A percentile compares a stretch with the other conserved stretches of the same genome.
These are phyloP conservation scores for Fusarium phyllophilum DNA, from an alignment of 2,329 filamentous ascomycete genomes.

Conservation along the genomic window DNA sequence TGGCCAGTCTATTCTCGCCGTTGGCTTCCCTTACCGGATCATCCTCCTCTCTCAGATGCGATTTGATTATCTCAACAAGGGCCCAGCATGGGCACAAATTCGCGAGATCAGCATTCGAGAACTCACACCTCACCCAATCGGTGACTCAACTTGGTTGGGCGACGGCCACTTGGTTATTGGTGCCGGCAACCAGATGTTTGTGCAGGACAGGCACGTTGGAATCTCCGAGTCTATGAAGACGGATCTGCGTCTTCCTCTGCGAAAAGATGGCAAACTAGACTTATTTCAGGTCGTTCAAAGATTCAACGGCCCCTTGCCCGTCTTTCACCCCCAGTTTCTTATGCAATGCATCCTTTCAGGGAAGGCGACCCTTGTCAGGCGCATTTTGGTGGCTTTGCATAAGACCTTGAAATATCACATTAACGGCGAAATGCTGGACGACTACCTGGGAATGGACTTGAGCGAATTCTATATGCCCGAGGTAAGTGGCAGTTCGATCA, in stretches of 20 bases:
- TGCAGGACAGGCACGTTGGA: conserved; percentile 81
- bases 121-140: conserved; percentile 88
- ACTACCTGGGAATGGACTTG: conserved; percentile 75
- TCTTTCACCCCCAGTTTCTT: conserved; percentile 92
- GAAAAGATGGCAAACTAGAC: conserved; percentile 67
- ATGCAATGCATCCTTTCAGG: conserved; percentile 87
- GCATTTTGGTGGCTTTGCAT: conserved; percentile 76
- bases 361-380: conserved; percentile 76
- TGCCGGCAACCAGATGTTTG: conserved; percentile 89
- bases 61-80: conserved; percentile 89
- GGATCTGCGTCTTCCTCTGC: conserved; percentile 58
- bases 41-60: conserved; percentile 86
- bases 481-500: conserved; percentile 29
- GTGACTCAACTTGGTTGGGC: conserved; percentile 90
- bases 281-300: conserved; percentile 84
- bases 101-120: conserved; percentile 84
- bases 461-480: conserved; percentile 64
- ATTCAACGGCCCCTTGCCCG: conserved; percentile 85
- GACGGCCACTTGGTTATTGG: conserved; percentile 88
- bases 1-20: conserved; percentile 86
- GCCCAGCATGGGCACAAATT: conserved; percentile 89
- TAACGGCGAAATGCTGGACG: conserved; percentile 82
- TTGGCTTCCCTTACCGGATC: conserved; percentile 91
- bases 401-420: conserved; percentile 84
- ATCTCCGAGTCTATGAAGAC: conserved; percentile 69